phyloP scores from a whole-genome alignment of 2,329 filamentous ascomycete species.

The Pseudocercospora pini-densiflorae region DNA sequence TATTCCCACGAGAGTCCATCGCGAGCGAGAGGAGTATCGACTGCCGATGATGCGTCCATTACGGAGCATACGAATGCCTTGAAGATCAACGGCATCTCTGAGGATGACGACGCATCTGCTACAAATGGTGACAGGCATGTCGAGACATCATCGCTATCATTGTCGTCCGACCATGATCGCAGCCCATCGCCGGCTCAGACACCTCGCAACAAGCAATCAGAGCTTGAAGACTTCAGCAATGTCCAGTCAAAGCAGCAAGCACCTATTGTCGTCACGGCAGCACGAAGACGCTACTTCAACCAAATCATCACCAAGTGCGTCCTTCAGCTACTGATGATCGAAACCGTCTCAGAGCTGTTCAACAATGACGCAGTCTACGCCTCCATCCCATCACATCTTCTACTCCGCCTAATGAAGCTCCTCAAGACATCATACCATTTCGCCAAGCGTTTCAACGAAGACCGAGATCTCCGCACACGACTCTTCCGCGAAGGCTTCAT shows the following conservation, averaged over 20 bases:
- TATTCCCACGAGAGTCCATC: constrained; percentile 31
- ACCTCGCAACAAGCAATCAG: constrained; percentile 37
- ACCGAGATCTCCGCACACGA: constrained; percentile 92
- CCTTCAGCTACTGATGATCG: constrained; percentile 97
- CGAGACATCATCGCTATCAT: constrained; percentile 22
- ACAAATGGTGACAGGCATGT: constrained; percentile 29
- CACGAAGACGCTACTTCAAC: constrained; percentile 95
- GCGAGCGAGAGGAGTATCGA: constrained; percentile 16
- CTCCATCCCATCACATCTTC: constrained; percentile 86
- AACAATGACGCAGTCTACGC: constrained; percentile 94
- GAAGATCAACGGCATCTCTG: constrained; percentile 46
- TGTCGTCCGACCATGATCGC: constrained; percentile 24
- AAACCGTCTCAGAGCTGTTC: constrained; percentile 98
- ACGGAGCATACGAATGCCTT: constrained; percentile 43
- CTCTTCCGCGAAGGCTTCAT: constrained; percentile 99
- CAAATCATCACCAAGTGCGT: constrained; percentile 99
- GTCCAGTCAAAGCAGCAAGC: constrained; percentile 76
- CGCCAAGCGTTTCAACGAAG: constrained; percentile 95
- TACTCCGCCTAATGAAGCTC: constrained; percentile 89
- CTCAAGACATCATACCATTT: constrained; percentile 97
- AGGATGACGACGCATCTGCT: constrained; percentile 20
- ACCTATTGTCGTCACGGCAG: constrained; percentile 88
- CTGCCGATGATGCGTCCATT: constrained; percentile 13
- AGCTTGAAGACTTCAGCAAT: constrained; percentile 83
- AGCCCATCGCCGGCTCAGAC: constrained; percentile 22